Percentiles rank a stretch among this genome's conserved stretches.
Evolutionary conservation across 768 basidiomycete species (phyloP).

Genomic region (Boletus tylopilopsis): DNA sequence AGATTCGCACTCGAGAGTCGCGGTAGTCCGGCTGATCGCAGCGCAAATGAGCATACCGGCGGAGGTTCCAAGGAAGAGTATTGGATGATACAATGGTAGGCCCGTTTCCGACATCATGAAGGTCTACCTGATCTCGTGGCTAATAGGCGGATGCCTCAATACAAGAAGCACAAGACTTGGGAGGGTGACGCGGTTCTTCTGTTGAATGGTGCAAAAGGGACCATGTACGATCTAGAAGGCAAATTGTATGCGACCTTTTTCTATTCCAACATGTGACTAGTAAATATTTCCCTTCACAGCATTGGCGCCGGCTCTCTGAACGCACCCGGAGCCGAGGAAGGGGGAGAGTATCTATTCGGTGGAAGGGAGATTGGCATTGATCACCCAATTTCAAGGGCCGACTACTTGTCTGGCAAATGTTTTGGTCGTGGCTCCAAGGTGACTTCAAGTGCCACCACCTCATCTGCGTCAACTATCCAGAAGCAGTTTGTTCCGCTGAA

Average conservation of each 20-base stretch:
- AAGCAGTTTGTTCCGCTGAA: slow-evolving; percentile 34
- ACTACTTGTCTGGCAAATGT: slow-evolving; percentile 63
- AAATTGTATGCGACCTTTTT: slow-evolving; percentile 47
- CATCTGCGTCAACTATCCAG: slow-evolving; percentile 28
- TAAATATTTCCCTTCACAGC: slow-evolving; percentile 30
- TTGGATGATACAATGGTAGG: slow-evolving; percentile 81
- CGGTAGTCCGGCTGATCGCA: slow-evolving; percentile 1
- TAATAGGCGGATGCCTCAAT: slow-evolving; percentile 61
- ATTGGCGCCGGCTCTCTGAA: slow-evolving; percentile 50
- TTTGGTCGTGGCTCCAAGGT: slow-evolving; percentile 42
- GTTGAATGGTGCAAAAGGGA: slow-evolving; percentile 42
- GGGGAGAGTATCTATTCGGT: slow-evolving; percentile 38
- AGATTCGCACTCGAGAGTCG: slow-evolving; percentile 25
- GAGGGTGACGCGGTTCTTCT: slow-evolving; percentile 76
- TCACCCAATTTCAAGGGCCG: slow-evolving; percentile 45
- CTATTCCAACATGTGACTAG: not conserved
- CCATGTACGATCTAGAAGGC: slow-evolving; percentile 60
- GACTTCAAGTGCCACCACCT: slow-evolving; percentile 10
- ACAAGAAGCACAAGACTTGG: slow-evolving; percentile 88
- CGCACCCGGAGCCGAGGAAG: slow-evolving; percentile 34
- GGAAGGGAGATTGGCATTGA: slow-evolving; percentile 69
- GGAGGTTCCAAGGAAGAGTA: slow-evolving; percentile 36
- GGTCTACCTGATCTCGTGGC: not conserved
- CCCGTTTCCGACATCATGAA: not conserved
- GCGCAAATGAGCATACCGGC: slow-evolving; percentile 6